Evolutionary conservation across 768 basidiomycete genomes (phyloP).

Genomic region (Fistulinella prunicolor): DNA sequence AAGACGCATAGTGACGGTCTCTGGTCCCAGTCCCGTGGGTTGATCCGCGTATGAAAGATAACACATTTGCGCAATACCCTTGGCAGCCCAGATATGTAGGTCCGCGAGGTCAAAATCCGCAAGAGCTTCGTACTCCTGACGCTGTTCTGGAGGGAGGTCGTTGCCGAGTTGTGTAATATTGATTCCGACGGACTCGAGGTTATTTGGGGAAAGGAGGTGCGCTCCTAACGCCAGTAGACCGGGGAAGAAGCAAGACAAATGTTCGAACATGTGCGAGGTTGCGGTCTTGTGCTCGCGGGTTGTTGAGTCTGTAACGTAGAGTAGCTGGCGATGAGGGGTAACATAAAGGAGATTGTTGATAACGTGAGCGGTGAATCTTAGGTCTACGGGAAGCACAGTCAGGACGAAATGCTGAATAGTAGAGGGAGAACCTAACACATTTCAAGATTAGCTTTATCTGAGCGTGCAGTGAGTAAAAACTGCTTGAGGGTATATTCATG

Average conservation of each 20-base stretch:
- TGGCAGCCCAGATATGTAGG: slow-evolving; percentile 71
- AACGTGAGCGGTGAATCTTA: slow-evolving; percentile 57
- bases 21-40: slow-evolving; percentile 64
- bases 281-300: slow-evolving; percentile 20
- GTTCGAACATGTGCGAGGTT: slow-evolving; percentile 51
- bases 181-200: no score
- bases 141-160: slow-evolving; percentile 18
- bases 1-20: slow-evolving; percentile 37
- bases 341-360: slow-evolving; percentile 48
- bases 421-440: slow-evolving; percentile 51
- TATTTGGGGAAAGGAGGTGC: slow-evolving; percentile 56
- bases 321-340: slow-evolving; percentile 19
- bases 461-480: slow-evolving; percentile 61
- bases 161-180: no score
- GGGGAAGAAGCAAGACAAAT: slow-evolving; percentile 75
- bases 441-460: slow-evolving; percentile 56
- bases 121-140: slow-evolving; percentile 42
- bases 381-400: slow-evolving; percentile 45
- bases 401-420: no score
- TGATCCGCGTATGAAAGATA: slow-evolving; percentile 71
- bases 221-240: slow-evolving; percentile 73
- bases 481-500: slow-evolving; percentile 79
- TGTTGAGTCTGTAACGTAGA: slow-evolving; percentile 63
- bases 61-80: slow-evolving; percentile 73
- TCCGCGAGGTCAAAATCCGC: slow-evolving; percentile 48